Conservation (phyloP, 352 stramenopile genomes). For the Saprolegnia diclina region DNA sequence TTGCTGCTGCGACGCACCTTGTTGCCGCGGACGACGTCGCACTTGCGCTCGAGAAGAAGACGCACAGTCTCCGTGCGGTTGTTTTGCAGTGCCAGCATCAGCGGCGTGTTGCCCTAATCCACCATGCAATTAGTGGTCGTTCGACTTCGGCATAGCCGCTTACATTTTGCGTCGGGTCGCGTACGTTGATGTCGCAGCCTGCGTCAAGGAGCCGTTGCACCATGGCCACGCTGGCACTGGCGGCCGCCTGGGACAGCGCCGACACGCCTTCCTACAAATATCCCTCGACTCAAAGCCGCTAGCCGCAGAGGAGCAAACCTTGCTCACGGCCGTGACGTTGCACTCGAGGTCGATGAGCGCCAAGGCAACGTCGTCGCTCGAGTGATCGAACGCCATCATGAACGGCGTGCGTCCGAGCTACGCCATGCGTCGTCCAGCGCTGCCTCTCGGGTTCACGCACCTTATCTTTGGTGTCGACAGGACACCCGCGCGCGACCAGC, state of each 20-base stretch:
- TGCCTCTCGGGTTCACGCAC: background rate
- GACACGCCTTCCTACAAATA: background rate
- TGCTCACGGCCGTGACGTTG: background rate
- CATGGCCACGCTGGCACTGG: background rate
- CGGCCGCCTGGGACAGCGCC: background rate
- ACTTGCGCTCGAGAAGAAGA: background rate
- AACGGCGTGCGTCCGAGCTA: slow-evolving; percentile 2
- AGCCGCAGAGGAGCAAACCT: background rate
- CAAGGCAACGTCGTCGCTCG: background rate
- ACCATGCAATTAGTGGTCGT: background rate
- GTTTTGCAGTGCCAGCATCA: background rate
- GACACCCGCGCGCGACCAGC: background rate
- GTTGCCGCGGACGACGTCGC: background rate
- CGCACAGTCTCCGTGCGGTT: background rate
- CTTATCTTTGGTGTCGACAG: background rate
- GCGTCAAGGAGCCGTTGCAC: background rate
- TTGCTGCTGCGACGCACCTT: background rate
- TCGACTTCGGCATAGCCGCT: background rate
- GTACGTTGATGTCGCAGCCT: slow-evolving; percentile 5
- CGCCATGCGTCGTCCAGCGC: no score
- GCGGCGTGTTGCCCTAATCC: slow-evolving; percentile 3
- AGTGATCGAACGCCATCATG: background rate
- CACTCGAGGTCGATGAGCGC: background rate
- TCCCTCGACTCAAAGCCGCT: background rate
- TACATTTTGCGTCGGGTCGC: background rate